Evolutionary conservation across 2,329 filamentous ascomycete genomes (phyloP), one percentile per base, ranked within the genome.

Genomic region (Trichoderma atroviride): DNA sequence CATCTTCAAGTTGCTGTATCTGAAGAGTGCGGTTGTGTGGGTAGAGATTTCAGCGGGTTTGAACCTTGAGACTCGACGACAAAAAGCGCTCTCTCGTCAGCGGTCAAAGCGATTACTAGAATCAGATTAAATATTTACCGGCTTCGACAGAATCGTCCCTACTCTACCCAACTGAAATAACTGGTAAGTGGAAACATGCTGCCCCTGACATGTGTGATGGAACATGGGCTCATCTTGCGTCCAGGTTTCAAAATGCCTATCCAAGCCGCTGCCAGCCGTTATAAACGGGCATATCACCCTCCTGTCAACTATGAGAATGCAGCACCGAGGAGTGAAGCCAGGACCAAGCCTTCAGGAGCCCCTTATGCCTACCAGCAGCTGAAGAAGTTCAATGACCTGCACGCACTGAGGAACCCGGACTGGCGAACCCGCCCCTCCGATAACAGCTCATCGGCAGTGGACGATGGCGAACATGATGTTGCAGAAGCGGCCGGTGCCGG

Each of bases 401-500:
- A 79, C 69, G 79, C 78, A 29, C 76, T 80, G 75, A 78, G 74
- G 29, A 79, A 80, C 33, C 78, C 78, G 16, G 74, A 80, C 60
- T 80, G 79, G 79, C 76, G 78, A 37, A 72, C 71, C 33, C 77
- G 78, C 37, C 69, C 37, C 13, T 59, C 72, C 11, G 71, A 72
- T 10, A 67, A 71, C 3, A 67, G 59, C 22, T 69, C 55, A 10
- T 64, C 60, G 10, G 62, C 62, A 16, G 52, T 59, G 9, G 53
- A 35, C 11, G 27, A 35, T 19, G n/a, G 22, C 4, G 53, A 61
- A 13, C 24, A 52, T 3, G 14, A 11, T 6, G n/a, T 47, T 56
- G 52, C 50, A 22, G 24, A 29, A 9, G 4, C 53, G 40, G 68
- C n/a, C 55, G 22, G 40, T 14, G 6, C 40, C 31, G 43, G 35